Evolutionary conservation across 768 basidiomycete species (phyloP).

Genomic region (Hysterangium stoloniferum): DNA sequence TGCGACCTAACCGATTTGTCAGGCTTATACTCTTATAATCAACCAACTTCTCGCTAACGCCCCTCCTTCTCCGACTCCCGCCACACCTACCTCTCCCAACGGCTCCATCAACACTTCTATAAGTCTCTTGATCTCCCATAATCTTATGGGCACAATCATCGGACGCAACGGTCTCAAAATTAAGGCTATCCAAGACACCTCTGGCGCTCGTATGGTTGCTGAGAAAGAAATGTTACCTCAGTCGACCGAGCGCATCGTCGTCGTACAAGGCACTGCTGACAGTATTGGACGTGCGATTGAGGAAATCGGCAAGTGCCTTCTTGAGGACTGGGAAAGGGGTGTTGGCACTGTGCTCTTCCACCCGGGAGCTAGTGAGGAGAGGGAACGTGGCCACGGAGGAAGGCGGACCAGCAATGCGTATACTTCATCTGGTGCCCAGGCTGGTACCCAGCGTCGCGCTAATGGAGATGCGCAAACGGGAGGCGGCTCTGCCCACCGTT

Average conservation of each 20-base stretch:
- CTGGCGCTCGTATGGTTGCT: slow-evolving; percentile 96
- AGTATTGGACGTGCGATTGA: slow-evolving; percentile 88
- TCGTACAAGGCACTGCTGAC: slow-evolving; percentile 91
- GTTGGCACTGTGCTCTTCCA: slow-evolving; percentile 93
- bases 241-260: slow-evolving; percentile 97
- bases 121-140: slow-evolving; percentile 96
- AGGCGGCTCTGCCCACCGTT: slow-evolving; percentile 3
- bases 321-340: slow-evolving; percentile 96
- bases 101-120: slow-evolving; percentile 68
- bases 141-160: slow-evolving; percentile 98
- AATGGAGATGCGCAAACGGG: slow-evolving; percentile 43
- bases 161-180: slow-evolving; percentile 96
- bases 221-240: slow-evolving; percentile 99
- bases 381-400: slow-evolving; percentile 34
- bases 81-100: slow-evolving; percentile 61
- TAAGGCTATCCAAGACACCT: slow-evolving; percentile 95
- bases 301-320: slow-evolving; percentile 91
- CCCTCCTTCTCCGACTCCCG: slow-evolving; percentile 62
- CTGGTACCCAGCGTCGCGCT: slow-evolving; percentile 48
- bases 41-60: slow-evolving; percentile 76
- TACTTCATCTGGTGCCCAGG: slow-evolving; percentile 28
- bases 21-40: slow-evolving; percentile 96
- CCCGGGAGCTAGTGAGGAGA: slow-evolving; percentile 79
- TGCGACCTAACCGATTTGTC: slow-evolving; percentile 11
- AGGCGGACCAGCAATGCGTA: slow-evolving; percentile 46